Percentiles rank a stretch among this genome's conserved stretches.
phyloP scores from a whole-genome alignment of 345 rosid species.

The Ceriops zippeliana region DNA sequence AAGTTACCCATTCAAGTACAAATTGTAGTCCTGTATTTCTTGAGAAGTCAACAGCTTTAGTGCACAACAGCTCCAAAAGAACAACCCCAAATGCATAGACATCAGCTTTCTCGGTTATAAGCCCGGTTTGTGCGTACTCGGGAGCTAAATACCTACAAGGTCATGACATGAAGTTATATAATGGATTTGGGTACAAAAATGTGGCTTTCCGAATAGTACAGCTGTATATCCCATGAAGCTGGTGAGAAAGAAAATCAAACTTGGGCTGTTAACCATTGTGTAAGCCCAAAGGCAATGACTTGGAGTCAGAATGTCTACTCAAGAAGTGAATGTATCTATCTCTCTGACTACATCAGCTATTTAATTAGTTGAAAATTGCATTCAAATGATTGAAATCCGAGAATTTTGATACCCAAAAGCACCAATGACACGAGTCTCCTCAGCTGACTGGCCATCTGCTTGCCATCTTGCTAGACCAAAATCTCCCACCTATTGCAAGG shows the following conservation, averaged over 20 bases:
- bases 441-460: slow-evolving; percentile 52
- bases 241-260: no score
- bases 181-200: not conserved
- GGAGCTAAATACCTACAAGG: slow-evolving; percentile 43
- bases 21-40: slow-evolving; percentile 35
- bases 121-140: slow-evolving; percentile 38
- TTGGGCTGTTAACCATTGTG: no score
- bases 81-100: slow-evolving; percentile 44
- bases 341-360: no score
- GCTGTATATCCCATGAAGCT: no score
- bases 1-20: slow-evolving; percentile 32
- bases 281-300: no score
- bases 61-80: slow-evolving; percentile 36
- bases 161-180: not conserved
- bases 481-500: slow-evolving; percentile 49
- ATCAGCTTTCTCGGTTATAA: slow-evolving; percentile 41
- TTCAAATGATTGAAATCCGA: not conserved
- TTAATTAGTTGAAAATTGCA: not conserved
- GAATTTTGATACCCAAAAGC: slow-evolving; percentile 46
- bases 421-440: slow-evolving; percentile 52
- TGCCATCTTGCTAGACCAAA: slow-evolving; percentile 69
- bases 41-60: slow-evolving; percentile 32
- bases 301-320: no score
- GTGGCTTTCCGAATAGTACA: not conserved
- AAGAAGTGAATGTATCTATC: no score